Percentiles rank a stretch among this genome's conserved stretches.
Evolutionary conservation across 106 monocot genomes (phyloP).

Genomic region (Cymbidium sinense): DNA sequence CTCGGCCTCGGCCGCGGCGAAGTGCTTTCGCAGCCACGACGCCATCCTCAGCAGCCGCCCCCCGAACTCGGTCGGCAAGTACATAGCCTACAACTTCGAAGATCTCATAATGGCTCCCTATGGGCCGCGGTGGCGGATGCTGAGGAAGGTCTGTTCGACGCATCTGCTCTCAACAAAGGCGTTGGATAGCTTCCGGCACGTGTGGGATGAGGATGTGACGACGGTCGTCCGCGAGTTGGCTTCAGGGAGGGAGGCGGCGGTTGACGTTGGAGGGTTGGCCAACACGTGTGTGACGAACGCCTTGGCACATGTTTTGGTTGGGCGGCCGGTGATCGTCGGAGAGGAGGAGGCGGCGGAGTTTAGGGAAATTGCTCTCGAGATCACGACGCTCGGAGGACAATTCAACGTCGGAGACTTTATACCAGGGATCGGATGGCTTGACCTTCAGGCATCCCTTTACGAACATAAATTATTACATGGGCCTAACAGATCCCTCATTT

Average conservation of each 20-base stretch:
- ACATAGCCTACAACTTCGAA: constrained; percentile 3
- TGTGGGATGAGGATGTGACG: constrained; percentile 22
- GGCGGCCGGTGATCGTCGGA: background rate
- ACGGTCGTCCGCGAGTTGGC: background rate
- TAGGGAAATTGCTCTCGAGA: constrained; percentile 42
- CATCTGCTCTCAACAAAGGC: constrained; percentile 52
- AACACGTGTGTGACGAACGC: background rate
- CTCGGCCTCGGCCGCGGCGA: constrained; percentile 20
- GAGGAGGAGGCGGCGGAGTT: background rate
- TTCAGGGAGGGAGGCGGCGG: background rate
- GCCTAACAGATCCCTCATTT: background rate
- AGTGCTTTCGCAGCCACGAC: constrained; percentile 38
- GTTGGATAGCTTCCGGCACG: constrained; percentile 27
- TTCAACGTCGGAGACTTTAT: constrained; percentile 45
- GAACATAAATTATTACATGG: background rate
- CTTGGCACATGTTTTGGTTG: background rate
- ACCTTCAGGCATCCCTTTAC: constrained; percentile 20
- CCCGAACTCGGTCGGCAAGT: constrained; percentile 18
- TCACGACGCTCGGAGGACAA: constrained; percentile 29
- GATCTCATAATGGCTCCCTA: constrained; percentile 30
- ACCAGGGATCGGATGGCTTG: constrained; percentile 33
- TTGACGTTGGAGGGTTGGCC: background rate
- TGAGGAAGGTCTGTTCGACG: constrained; percentile 36
- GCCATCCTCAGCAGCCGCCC: constrained; percentile 36
- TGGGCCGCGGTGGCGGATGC: constrained; percentile 45